Evolutionary conservation across 371 early-diverging fungal species (phyloP).

Genomic region (Mortierella sp.): DNA sequence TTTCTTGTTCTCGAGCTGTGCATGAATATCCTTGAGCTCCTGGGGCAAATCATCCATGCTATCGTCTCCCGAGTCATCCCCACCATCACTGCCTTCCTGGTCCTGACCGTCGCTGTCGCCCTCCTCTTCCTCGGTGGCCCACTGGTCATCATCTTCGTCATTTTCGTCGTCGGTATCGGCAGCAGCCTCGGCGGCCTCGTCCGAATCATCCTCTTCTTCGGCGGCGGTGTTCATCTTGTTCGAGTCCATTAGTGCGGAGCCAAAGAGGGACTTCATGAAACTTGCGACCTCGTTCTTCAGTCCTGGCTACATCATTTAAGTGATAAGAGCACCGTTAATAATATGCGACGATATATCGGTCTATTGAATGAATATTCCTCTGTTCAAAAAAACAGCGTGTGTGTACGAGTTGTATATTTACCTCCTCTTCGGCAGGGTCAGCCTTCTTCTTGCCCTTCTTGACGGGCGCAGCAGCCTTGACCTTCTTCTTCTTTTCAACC

Average conservation of each 20-base stretch:
- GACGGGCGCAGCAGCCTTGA: neutral
- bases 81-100: neutral
- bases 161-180: neutral
- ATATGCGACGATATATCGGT: neutral
- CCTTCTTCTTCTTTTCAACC: conserved; percentile 8
- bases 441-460: conserved; percentile 9
- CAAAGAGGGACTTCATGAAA: conserved; percentile 51
- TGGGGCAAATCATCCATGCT: conserved; percentile 57
- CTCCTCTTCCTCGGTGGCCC: conserved; percentile 37
- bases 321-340: neutral
- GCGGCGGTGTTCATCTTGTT: conserved; percentile 21
- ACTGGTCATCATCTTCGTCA: conserved; percentile 16
- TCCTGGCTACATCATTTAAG: conserved; percentile 42
- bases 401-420: neutral
- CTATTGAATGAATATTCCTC: neutral
- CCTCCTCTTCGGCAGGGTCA: neutral
- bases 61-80: conserved; percentile 43
- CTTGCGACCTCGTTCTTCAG: conserved; percentile 37
- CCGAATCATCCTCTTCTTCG: conserved; percentile 36
- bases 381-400: too few relatives aligned
- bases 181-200: conserved; percentile 11
- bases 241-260: conserved; percentile 29
- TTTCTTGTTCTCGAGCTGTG: conserved; percentile 33
- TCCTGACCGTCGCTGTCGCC: conserved; percentile 8
- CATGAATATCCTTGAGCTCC: conserved; percentile 41